These are phyloP conservation scores for Candida patagonica DNA, from an alignment of 805 yeast genomes.

Conservation along the genomic window DNA sequence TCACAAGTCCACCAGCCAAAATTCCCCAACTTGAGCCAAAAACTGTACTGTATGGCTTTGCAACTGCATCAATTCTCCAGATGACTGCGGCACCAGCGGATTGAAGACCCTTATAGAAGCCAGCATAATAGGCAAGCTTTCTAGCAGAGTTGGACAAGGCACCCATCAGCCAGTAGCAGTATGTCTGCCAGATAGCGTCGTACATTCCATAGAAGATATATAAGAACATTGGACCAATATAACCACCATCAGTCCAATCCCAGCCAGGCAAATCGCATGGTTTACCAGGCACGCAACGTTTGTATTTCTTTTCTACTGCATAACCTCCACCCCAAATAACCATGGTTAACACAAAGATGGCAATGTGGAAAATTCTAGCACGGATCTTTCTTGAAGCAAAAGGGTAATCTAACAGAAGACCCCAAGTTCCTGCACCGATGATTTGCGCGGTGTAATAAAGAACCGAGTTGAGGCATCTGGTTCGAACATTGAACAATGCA, in stretches of 20 bases:
- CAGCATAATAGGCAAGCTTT: slow-evolving; percentile 48
- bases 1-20: slow-evolving; percentile 37
- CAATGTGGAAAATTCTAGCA: slow-evolving; percentile 35
- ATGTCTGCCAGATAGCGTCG: slow-evolving; percentile 55
- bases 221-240: slow-evolving; percentile 52
- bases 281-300: slow-evolving; percentile 29
- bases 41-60: slow-evolving; percentile 31
- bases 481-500: slow-evolving; percentile 46
- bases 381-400: slow-evolving; percentile 35
- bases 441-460: slow-evolving; percentile 55
- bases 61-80: slow-evolving; percentile 46
- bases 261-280: slow-evolving; percentile 22
- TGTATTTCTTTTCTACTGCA: slow-evolving; percentile 36
- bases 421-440: slow-evolving; percentile 45
- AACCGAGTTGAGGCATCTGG: slow-evolving; percentile 52
- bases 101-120: slow-evolving; percentile 55
- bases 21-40: slow-evolving; percentile 48
- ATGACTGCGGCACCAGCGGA: slow-evolving; percentile 57
- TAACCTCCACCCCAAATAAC: slow-evolving; percentile 55
- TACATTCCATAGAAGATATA: slow-evolving; percentile 53
- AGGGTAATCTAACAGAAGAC: slow-evolving; percentile 39
- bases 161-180: slow-evolving; percentile 50
- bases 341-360: slow-evolving; percentile 33
- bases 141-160: slow-evolving; percentile 48
- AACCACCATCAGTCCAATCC: slow-evolving; percentile 40